Evolutionary conservation across 371 early-diverging fungal genomes (phyloP).

Genomic region (Haplosporangium sp.): DNA sequence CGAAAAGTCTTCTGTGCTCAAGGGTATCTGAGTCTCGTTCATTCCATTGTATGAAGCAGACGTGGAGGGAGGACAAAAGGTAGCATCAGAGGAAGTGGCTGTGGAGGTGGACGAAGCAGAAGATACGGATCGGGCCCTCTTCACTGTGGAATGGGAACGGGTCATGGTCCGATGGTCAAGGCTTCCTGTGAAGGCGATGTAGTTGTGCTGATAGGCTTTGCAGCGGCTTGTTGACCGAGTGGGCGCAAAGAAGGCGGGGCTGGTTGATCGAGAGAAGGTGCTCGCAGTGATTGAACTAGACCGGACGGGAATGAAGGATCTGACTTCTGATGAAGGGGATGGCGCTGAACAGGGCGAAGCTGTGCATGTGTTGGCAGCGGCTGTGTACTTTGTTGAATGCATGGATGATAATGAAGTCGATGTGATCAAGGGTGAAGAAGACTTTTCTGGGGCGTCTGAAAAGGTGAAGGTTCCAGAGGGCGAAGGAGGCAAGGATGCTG

Average conservation of each 20-base stretch:
- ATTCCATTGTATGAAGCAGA: neutral
- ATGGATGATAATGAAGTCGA: too few relatives aligned
- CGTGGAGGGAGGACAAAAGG: neutral
- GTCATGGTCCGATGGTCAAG: constrained; percentile 44
- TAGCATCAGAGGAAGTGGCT: neutral
- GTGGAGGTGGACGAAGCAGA: constrained; percentile 2
- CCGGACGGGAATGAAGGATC: neutral
- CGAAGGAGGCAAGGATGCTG: too few relatives aligned
- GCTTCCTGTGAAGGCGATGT: constrained; percentile 7
- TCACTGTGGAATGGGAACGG: constrained; percentile 4
- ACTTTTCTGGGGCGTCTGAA: too few relatives aligned
- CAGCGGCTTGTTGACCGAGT: constrained; percentile 12
- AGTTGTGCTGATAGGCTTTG: constrained; percentile 19
- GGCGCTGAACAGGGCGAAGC: too few relatives aligned
- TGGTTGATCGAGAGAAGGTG: neutral
- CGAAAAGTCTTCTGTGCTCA: neutral
- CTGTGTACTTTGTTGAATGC: too few relatives aligned
- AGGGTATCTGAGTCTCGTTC: neutral
- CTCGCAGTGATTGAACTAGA: neutral
- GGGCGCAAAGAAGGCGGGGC: neutral
- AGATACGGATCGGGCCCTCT: neutral
- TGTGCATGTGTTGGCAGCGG: too few relatives aligned
- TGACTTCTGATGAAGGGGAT: neutral
- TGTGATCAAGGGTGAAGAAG: too few relatives aligned
- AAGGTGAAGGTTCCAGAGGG: too few relatives aligned